Base-by-base conservation (phyloP, 2,329 filamentous ascomycete genomes). In the Claviceps cyperi region DNA sequence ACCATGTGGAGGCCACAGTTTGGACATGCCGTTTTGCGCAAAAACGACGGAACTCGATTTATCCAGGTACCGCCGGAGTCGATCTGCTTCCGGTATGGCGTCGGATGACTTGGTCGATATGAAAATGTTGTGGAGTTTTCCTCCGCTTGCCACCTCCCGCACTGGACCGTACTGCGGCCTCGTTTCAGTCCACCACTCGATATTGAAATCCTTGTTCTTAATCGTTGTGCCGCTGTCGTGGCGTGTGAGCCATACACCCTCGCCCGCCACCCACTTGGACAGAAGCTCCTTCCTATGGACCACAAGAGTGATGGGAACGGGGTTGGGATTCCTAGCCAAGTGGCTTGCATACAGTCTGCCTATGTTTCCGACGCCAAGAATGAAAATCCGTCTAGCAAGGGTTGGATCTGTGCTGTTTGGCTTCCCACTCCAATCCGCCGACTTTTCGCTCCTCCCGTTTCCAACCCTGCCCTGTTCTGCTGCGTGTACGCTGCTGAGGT, bases 21-120 rank as follows among this genome's bases (percentile, higher is more conserved):
- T 73, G 35, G 86, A 89, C 79, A 96, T 84, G 45, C 91, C 91
- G 58, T 95, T 95, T 58, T 96, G 90, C 22, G 87, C 69, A 58
- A 96, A 86, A 13, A 84, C 73, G n/a, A 96, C 78, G 0, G 86
- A 84, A n/a, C 82, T 86, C 3, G 73, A 65, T 3, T 68, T 64
- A 54, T 80, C 74, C 2, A 81, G 74, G 48, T 94, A 77, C 1
- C 76, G 66, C 6, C 76, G 69, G 14, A 95, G 65, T 17, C 69
- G 62, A 48, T 74, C 71, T 5, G 74, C 66, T 40, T 85, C 83
- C 1, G 74, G 68, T n/a, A 86, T 64, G 0, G 86, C 85, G 38
- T 77, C 68, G 2, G 77, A 69, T 0, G 88, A 78, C 65, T 95
- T 96, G 32, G 83, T 86, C 2, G 85, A 76, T 22, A 96, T 69